Evolutionary conservation across 1,139 yeast species (phyloP).

Genomic region (Magnusiomyces fungicola): DNA sequence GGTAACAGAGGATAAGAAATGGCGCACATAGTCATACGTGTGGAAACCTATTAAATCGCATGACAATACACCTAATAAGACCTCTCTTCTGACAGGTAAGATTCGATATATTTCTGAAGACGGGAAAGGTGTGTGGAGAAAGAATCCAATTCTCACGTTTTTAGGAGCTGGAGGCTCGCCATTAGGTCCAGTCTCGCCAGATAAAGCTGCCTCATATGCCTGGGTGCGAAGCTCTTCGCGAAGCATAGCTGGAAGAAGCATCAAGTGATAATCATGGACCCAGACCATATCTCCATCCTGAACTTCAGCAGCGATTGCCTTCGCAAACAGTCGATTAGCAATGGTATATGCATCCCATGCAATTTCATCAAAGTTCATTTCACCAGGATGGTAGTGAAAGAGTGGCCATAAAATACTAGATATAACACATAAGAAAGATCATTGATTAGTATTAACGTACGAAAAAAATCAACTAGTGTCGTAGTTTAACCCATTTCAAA

Average conservation of each 20-base stretch:
- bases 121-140: constrained; percentile 97
- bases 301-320: constrained; percentile 60
- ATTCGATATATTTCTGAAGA: constrained; percentile 92
- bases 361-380: constrained; percentile 93
- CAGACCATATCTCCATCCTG: constrained; percentile 85
- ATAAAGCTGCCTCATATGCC: constrained; percentile 16
- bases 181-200: neutral
- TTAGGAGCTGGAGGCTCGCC: constrained; percentile 26
- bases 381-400: constrained; percentile 98
- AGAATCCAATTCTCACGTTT: constrained; percentile 79
- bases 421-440: neutral
- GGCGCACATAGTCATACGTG: constrained; percentile 99
- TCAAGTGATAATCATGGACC: constrained; percentile 96
- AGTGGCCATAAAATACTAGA: constrained; percentile 84
- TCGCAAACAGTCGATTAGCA: constrained; percentile 81
- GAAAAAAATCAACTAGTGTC: no score
- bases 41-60: constrained; percentile 97
- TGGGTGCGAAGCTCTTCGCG: constrained; percentile 50
- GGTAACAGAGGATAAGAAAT: constrained; percentile 86
- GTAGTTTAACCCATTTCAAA: no score
- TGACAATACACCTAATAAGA: constrained; percentile 81
- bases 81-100: constrained; percentile 90
- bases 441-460: no score
- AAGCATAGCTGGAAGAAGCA: constrained; percentile 89
- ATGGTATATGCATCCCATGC: constrained; percentile 98